Base-by-base conservation (phyloP, 345 rosid genomes). In the Syzygium aromaticum region DNA sequence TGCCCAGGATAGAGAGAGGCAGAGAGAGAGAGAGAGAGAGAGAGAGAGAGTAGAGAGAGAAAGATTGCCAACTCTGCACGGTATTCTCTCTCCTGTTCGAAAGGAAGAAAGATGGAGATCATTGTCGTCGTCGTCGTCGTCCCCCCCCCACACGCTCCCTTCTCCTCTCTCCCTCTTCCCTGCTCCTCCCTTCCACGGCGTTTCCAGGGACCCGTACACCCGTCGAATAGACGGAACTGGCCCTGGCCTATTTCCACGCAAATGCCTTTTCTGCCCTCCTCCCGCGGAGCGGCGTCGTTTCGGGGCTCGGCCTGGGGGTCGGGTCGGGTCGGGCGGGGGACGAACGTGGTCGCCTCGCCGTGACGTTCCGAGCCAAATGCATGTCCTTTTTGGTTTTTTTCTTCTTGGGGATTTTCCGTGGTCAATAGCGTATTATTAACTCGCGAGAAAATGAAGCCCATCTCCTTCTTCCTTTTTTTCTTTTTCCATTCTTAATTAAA, bases 41-140 rank as follows among this genome's bases (percentile, higher is more conserved):
- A 56, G 88, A 84, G 52, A 28, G 11, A 7, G 3, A 8, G 13
- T 4, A 61, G 73, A 27, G 73, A 12, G 30, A 22, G 77, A 6
- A 33, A 19, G 93, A 93, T 96, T 95, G 97, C 96, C 96, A 93
- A 92, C 90, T 88, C 94, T 90, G 80, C 96, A 97, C 93, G 97
- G 93, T 93, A 97, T 94, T 91, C 97, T 86, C 51, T 86, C 88
- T 52, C 67, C 25, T 59, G 49, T 38, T 61, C 17, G 5, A 28
- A 14, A 15, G 25, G 49, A 57, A 0, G n/a, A 5, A 30, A 30
- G 3, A 22, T 52, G 49, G 52, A 64, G 84, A 83, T 86, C 63
- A 56, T 54, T 51, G 86, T 86, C 84, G 15, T 57, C 49, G 33
- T 52, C 52, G 30, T 14, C 46, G 46, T 43, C 46, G 46, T 6